Evolutionary conservation across 2,329 filamentous ascomycete species (phyloP), one percentile per base, ranked within the genome.

Genomic region (Pestalotiopsis sp.): DNA sequence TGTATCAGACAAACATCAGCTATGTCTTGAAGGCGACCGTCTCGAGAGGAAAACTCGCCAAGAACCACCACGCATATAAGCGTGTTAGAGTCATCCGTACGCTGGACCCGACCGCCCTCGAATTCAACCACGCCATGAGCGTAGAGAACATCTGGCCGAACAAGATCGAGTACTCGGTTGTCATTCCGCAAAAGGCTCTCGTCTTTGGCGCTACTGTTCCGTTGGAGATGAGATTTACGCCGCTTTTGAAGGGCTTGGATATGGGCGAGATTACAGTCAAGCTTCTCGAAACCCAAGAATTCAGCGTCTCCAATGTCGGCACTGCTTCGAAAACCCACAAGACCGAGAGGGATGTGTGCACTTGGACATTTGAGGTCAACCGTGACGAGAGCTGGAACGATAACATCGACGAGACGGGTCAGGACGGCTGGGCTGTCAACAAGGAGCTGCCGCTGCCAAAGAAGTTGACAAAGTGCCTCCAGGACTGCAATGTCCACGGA

Each of bases 101-200:
- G 0, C 83, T 95, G 61, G 92, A 93, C 70, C 87, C 92, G 12
- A 91, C 90, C 65, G 92, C 92, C 12, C 85, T 95, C 69, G 93
- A 95, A 77, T 87, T 95, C 71, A 86, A 92, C 49, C 92, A 98
- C 80, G 92, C 94, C 62, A 96, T 98, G 93, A 93, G 93, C 71
- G 95, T 98, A 72, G 95, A 98, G 80, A 98, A 98, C 77, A 92
- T 97, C 72, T 99, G 96, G 96, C 93, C 94, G 5, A 96, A 97
- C 83, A 99, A 99, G 84, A 89, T 98, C 74, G 93, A 97, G 79
- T 99, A 99, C 82, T 95, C 94, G 38, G 94, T 99, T 71, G 90
- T 93, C 68, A 93, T 97, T 12, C 95, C 96, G 0, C 95, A 94
- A 76, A 98, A 98, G 83, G 96, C 96, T 2, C 92, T 97, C 66